Conservation (phyloP, 805 yeast genomes). For the Sugiyamaella qingdaonensis region DNA sequence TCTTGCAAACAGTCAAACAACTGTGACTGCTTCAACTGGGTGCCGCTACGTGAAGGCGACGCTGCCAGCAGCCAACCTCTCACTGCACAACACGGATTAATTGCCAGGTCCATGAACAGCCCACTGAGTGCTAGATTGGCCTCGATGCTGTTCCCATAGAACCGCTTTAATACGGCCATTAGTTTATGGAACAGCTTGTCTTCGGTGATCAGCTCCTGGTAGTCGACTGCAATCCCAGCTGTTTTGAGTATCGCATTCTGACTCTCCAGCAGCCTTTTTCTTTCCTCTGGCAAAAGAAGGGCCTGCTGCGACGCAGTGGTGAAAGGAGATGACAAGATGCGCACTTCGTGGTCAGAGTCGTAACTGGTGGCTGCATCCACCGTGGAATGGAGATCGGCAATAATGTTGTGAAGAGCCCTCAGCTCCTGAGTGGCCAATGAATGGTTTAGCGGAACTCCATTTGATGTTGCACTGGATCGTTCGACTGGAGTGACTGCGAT, state of each 20-base stretch:
- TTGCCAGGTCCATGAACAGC: conserved; percentile 23
- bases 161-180: conserved; percentile 7
- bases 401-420: conserved; percentile 2
- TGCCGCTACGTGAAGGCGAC: not conserved
- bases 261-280: conserved; percentile 7
- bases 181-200: conserved; percentile 11
- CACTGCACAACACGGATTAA: conserved; percentile 25
- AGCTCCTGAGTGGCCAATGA: not conserved
- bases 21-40: not conserved
- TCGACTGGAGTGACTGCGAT: not conserved
- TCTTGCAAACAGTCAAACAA: conserved; percentile 7
- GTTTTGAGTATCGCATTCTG: not conserved
- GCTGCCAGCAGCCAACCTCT: conserved; percentile 20
- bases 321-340: conserved; percentile 8
- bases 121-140: conserved; percentile 26
- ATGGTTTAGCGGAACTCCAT: not conserved
- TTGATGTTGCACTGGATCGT: not conserved
- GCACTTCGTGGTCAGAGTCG: conserved; percentile 10
- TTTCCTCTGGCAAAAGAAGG: conserved; percentile 11
- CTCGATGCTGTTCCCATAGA: conserved; percentile 27
- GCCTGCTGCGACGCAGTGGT: conserved; percentile 5
- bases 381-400: conserved; percentile 4
- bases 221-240: not conserved
- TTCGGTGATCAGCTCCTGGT: conserved; percentile 2
- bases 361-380: not conserved